phyloP scores from a whole-genome alignment of 192 early-diverging fungal species.

The Diversispora epigaea region DNA sequence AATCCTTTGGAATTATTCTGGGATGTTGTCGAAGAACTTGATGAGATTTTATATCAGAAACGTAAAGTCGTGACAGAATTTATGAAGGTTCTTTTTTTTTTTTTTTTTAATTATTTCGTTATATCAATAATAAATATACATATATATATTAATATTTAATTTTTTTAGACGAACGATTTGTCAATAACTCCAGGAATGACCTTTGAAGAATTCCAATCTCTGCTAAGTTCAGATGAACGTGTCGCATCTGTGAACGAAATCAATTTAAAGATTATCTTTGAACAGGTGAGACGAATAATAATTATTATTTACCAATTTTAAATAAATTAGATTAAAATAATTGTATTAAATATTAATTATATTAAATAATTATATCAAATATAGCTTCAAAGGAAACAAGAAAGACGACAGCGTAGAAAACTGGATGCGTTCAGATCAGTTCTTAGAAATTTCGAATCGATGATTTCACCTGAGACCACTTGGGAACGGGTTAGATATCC shows the following conservation, averaged over 20 bases:
- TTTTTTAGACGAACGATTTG: conserved; percentile 43
- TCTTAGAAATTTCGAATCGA: conserved; percentile 66
- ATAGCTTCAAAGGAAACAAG: conserved; percentile 60
- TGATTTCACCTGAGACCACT: conserved; percentile 53
- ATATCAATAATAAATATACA: not conserved
- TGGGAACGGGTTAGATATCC: conserved; percentile 66
- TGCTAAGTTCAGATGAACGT: conserved; percentile 39
- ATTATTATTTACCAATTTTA: not conserved
- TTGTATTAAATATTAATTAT: not conserved
- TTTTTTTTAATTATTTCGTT: conserved; percentile 10
- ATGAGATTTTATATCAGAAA: conserved; percentile 70
- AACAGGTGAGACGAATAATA: conserved; percentile 38
- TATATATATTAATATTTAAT: not conserved
- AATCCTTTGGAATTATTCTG: conserved; percentile 92
- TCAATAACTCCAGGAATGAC: conserved; percentile 49
- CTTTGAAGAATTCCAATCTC: conserved; percentile 42
- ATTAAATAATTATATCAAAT: not conserved
- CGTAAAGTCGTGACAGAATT: conserved; percentile 66
- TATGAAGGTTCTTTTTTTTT: conserved; percentile 50
- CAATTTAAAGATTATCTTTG: conserved; percentile 51
- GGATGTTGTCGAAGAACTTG: conserved; percentile 81
- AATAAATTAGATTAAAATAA: not conserved
- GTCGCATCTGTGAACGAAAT: conserved; percentile 32
- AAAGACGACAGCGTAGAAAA: conserved; percentile 67
- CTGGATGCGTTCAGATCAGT: conserved; percentile 76